Base-by-base conservation (phyloP, 2,329 filamentous ascomycete genomes). In the Stemphylium beticola region DNA sequence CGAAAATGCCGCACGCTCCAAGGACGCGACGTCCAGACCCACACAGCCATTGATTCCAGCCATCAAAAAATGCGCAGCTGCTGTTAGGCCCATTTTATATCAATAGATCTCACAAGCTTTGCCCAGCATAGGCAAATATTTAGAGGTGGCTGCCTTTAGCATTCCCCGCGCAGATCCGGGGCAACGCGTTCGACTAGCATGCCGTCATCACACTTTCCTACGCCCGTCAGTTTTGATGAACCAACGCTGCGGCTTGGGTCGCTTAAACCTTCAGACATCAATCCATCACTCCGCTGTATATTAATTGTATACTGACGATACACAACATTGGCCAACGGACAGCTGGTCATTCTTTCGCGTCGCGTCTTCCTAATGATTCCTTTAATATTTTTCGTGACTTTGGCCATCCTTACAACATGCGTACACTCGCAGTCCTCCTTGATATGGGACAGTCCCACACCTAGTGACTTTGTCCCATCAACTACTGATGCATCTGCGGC, bases 181-280 rank as follows among this genome's bases (percentile, higher is more conserved):
- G 48, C 39, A 52, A 59, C 54, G 60, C 55, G 54, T 62, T 36
- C 37, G 20, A 36, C 42, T 38, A 42, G 47, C 20, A 57, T 61
- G 58, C 56, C 58, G 61, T 63, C 64, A 65, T 65, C 46, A 62
- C 45, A 37, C 54, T 39, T 64, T 54, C 22, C 22, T 24, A 8
- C 18, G 22, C 44, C 9, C 38, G 39, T 17, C n/a, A 34, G 31
- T 32, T 49, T 43, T 26, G 24, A 49, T 31, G 44, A 18, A 42
- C 17, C 49, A 45, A 39, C 34, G 15, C 24, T 26, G 32, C 15
- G n/a, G 24, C 20, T 5, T 26, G 4, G 20, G 10, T 10, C 20
- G 10, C 36, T 14, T 12, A 4, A 34, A 24, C 22, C 22, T 11
- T 34, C 32, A 12, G 12, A 34, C 26, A 10, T 32, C 34, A 11